Evolutionary conservation across 2,329 filamentous ascomycete genomes (phyloP).

Genomic region (Penicillium paneum): DNA sequence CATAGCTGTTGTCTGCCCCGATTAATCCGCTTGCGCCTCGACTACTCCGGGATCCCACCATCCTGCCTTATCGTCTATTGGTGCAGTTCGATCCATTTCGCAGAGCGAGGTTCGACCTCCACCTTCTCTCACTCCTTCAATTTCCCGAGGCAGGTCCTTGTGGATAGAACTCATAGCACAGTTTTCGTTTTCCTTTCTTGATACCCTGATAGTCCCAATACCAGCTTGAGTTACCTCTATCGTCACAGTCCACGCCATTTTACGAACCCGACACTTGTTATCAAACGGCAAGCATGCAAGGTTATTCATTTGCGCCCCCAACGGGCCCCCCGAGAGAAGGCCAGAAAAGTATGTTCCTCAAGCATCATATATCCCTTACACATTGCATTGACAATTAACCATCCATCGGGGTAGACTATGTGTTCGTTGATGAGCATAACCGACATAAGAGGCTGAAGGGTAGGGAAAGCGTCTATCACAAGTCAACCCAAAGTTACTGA

Average conservation of each 20-base stretch:
- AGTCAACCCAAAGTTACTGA: constrained; percentile 9
- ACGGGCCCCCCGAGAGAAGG: constrained; percentile 66
- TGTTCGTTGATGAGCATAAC: constrained; percentile 98
- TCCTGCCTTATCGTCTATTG: background rate
- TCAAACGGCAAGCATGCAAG: constrained; percentile 53
- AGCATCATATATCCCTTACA: background rate
- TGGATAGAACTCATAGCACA: constrained; percentile 4
- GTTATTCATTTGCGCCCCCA: constrained; percentile 70
- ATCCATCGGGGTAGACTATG: constrained; percentile 68
- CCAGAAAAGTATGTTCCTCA: constrained; percentile 68
- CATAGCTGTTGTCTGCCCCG: background rate
- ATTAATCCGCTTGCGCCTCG: background rate
- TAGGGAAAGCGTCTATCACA: constrained; percentile 41
- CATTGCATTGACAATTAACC: constrained; percentile 9
- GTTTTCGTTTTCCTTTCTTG: background rate
- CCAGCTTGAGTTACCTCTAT: background rate
- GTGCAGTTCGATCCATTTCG: background rate
- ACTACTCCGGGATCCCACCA: background rate
- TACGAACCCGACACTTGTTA: constrained; percentile 22
- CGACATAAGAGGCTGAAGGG: constrained; percentile 95
- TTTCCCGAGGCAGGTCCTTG: constrained; percentile 19
- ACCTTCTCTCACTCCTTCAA: background rate
- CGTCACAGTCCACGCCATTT: background rate
- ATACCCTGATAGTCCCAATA: background rate
- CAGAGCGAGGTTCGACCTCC: background rate